These are phyloP conservation scores for Musa balbisiana DNA, from an alignment of 202 grass and related monocot genomes.

Conservation along the genomic window DNA sequence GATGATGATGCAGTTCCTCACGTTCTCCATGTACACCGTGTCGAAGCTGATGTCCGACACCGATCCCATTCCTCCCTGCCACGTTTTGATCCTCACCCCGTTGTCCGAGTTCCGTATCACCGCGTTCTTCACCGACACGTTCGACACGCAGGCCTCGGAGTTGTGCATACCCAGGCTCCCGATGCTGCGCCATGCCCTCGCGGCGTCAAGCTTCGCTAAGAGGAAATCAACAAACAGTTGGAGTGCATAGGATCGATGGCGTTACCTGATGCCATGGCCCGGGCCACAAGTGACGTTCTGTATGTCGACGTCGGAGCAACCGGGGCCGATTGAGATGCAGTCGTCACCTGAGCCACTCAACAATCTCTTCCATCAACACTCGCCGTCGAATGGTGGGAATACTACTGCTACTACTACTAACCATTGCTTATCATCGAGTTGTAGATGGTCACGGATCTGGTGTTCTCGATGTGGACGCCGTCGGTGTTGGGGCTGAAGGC, in stretches of 20 bases:
- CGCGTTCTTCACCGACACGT: conserved; percentile 63
- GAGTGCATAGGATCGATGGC: background rate
- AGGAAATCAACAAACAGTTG: background rate
- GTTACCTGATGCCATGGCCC: conserved; percentile 83
- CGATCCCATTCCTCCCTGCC: conserved; percentile 71
- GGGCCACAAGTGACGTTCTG: conserved; percentile 72
- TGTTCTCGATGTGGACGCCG: conserved; percentile 95
- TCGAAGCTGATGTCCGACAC: conserved; percentile 57
- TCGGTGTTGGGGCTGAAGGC: conserved; percentile 83
- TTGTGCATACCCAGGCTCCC: conserved; percentile 92
- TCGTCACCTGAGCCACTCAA: conserved; percentile 51
- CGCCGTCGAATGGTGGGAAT: background rate
- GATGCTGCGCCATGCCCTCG: conserved; percentile 35
- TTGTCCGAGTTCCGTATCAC: conserved; percentile 85
- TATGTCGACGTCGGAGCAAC: conserved; percentile 70
- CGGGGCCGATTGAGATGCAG: conserved; percentile 90
- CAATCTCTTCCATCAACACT: background rate
- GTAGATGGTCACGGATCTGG: conserved; percentile 62
- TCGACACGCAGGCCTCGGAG: conserved; percentile 81
- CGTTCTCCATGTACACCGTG: conserved; percentile 61
- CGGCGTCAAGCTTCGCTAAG: background rate
- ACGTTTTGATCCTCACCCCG: conserved; percentile 85
- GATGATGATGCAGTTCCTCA: conserved; percentile 87
- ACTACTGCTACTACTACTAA: background rate
- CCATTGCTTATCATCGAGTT: conserved; percentile 90